Percentiles rank a stretch among this genome's conserved stretches.
phyloP scores from a whole-genome alignment of 306 rosid species.

The Cucumis hystrix region DNA sequence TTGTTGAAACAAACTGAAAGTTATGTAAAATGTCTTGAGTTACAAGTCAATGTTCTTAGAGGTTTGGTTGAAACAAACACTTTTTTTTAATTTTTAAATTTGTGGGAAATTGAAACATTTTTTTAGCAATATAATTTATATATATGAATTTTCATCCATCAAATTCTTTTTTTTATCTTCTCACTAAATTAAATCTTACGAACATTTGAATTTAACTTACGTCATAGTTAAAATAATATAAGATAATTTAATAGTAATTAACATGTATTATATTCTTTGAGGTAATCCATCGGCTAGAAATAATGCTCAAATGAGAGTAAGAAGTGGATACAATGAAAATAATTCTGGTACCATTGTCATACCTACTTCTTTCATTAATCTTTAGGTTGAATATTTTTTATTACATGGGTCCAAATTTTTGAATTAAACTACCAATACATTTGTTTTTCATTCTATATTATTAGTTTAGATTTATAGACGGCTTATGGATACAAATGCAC shows the following conservation, averaged over 20 bases:
- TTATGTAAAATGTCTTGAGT: slow-evolving; percentile 48
- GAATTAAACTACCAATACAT: no score
- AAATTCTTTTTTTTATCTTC: not conserved
- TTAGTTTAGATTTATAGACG: no score
- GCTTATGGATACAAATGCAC: no score
- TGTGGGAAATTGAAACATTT: not conserved
- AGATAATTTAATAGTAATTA: no score
- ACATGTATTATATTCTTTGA: no score
- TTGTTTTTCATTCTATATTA: no score
- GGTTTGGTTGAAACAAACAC: slow-evolving; percentile 22
- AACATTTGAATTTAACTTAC: not conserved
- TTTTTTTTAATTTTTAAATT: not conserved
- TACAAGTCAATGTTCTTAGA: slow-evolving; percentile 57
- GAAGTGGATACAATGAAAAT: not conserved
- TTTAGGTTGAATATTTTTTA: not conserved
- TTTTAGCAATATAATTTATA: not conserved
- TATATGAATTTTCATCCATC: not conserved
- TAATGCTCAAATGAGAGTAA: not conserved
- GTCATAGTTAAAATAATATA: not conserved
- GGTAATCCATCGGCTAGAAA: no score
- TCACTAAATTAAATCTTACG: not conserved
- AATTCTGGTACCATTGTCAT: not conserved
- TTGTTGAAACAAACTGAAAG: slow-evolving; percentile 35
- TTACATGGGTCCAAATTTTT: not conserved
- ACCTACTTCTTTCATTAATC: not conserved